Evolutionary conservation across 768 basidiomycete genomes (phyloP).

Genomic region (Multifurca ochricompacta): DNA sequence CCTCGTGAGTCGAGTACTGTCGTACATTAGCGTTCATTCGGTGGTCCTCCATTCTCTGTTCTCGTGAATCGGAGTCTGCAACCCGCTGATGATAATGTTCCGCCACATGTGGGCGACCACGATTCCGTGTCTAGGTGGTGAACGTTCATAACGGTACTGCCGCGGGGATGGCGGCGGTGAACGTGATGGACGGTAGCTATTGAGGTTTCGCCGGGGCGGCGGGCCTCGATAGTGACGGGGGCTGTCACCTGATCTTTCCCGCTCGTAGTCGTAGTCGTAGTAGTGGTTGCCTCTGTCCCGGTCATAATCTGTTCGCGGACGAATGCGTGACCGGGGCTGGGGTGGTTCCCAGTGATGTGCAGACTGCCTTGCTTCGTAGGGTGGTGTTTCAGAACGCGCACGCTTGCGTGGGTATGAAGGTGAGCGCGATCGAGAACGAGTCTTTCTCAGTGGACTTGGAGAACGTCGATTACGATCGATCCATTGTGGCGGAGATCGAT

Average conservation of each 20-base stretch:
- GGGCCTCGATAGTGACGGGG: not conserved
- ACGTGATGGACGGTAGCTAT: not conserved
- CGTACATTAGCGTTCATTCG: not conserved
- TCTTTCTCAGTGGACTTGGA: not conserved
- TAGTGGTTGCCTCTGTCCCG: not conserved
- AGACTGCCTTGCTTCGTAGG: not conserved
- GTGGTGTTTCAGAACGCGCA: slow-evolving; percentile 2
- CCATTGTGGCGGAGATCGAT: not conserved
- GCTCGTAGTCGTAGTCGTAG: slow-evolving; percentile 1
- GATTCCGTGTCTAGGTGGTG: not conserved
- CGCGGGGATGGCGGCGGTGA: slow-evolving; percentile 5
- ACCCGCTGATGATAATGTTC: not conserved
- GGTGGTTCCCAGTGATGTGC: not conserved
- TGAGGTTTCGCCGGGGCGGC: not conserved
- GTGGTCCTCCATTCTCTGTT: not conserved
- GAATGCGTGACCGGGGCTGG: not conserved
- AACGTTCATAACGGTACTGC: not conserved
- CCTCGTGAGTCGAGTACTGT: not conserved
- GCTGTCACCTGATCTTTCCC: not conserved
- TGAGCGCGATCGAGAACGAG: slow-evolving; percentile 5
- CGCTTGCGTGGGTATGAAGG: slow-evolving; percentile 8
- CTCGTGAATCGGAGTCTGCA: not conserved
- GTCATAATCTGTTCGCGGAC: not conserved
- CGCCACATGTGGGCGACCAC: not conserved
- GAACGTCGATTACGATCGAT: not conserved